Base-by-base conservation (phyloP, 2,329 filamentous ascomycete species). In the Ampelomyces quisqualis region DNA sequence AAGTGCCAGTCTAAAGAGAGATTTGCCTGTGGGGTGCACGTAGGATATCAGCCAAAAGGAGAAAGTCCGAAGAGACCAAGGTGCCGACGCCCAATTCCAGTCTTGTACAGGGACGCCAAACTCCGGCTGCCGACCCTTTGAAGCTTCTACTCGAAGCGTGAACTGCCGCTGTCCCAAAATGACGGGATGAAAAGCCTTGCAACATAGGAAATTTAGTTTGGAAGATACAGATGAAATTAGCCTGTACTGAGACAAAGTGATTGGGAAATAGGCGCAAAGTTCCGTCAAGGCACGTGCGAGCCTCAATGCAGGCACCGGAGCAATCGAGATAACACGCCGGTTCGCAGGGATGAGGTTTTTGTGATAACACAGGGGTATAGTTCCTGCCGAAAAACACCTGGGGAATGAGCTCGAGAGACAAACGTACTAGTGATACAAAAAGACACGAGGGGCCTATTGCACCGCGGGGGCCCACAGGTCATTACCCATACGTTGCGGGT, bases 391-490 rank as follows among this genome's bases (percentile, higher is more conserved):
- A 48, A 47, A 67, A 67, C 65, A 68, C 64, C 62, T 44, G 51
- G 56, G 51, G 51, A 65, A 62, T 57, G 53, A 56, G 59, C 55
- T 57, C 49, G 45, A 52, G 47, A 59, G 51, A 52, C 51, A 50
- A 40, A 52, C 54, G 49, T 51, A 46, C 43, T 62, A 60, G 49
- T 61, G 52, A 57, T 68, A 68, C 58, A 65, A 41, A 44, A 39
- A 42, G 31, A 53, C 40, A 44, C 47, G 34, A 34, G 45, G 23
- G 36, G 23, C 26, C 54, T 67, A 71, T 60, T 71, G 67, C 36
- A 70, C 68, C 6, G 68, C 64, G 20, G 67, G 64, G n/a, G 67
- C 68, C 69, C 69, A 71, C 65, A 70, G 65, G 34, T 68, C 64
- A 38, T 59, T 59, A 24, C 57, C 51, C 61, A 67, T 62, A 22